Base-by-base conservation (phyloP, 2,329 filamentous ascomycete species). In the Hymenoscyphus scutula region DNA sequence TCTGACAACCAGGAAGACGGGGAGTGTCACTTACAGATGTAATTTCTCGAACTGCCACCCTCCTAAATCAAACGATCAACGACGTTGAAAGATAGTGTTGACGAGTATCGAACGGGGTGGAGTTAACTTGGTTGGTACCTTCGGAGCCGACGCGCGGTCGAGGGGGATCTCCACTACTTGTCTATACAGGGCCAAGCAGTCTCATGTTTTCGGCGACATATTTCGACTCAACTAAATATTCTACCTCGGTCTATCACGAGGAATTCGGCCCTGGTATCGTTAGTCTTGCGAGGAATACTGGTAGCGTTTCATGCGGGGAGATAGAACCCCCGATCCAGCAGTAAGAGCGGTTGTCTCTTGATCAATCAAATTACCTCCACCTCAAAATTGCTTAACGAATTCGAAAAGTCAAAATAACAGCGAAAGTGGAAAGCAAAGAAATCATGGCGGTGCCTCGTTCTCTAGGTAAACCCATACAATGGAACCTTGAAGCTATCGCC, bases 401-500 rank as follows among this genome's bases (percentile, higher is more conserved):
- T 13, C 32, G 10, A 48, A 2, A 23, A 23, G n/a, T 19, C 10
- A 2, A 23, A 7, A 11, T 4, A 11, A 23, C 3, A 23, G 41
- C 23, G 10, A 48, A 23, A 17, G 8, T 48, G 10, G 19, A 3
- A 48, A 23, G 7, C 7, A 48, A 25, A 48, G 1, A 11, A 19
- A 54, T 1, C 5, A 55, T 55, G 58, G 13, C 58, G 1, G n/a
- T 8, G 3, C 51, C 51, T 10, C 48, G 51, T n/a, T 25, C 53
- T 25, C 6, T 34, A 19, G 7, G 27, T 25, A 53, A 56, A 29
- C 59, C 59, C 7, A 51, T 61, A 11, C 59, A 57, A 37, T 32
- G 27, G 5, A 53, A 57, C 27, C 27, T 61, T 54, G 37, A 56
- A 51, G 29, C 19, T 23, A 29, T 61, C 3, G 27, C 37, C 15